Evolutionary conservation across 2,329 filamentous ascomycete species (phyloP).

Genomic region (Paracoccidioides lutzii): DNA sequence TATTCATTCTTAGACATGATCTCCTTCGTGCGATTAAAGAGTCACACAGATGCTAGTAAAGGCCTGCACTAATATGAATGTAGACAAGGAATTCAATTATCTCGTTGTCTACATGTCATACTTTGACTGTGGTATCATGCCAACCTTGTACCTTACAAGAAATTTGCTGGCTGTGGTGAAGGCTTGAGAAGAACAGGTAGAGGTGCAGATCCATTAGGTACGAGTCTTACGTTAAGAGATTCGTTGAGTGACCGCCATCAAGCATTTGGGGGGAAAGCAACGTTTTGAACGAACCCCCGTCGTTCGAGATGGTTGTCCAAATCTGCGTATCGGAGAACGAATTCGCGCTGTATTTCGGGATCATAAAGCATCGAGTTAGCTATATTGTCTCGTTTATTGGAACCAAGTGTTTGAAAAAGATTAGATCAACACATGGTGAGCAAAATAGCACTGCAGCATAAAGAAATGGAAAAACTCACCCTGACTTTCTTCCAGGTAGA

Average conservation of each 20-base stretch:
- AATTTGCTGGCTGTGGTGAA: neutral
- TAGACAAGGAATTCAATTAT: neutral
- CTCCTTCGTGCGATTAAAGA: neutral
- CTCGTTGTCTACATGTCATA: neutral
- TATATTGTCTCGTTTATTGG: neutral
- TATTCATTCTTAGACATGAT: neutral
- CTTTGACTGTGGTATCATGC: neutral
- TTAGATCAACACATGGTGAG: neutral
- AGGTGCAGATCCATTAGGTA: neutral
- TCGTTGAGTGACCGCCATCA: slow-evolving; percentile 2
- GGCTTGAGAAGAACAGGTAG: neutral
- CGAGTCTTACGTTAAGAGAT: neutral
- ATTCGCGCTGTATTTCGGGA: slow-evolving; percentile 27
- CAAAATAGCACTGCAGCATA: slow-evolving; percentile 7
- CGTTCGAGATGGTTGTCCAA: slow-evolving; percentile 35
- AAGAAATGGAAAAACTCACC: slow-evolving; percentile 22
- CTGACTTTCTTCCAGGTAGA: slow-evolving; percentile 37
- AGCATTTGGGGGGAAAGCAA: slow-evolving; percentile 20
- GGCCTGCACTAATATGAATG: too few relatives aligned
- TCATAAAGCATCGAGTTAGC: neutral
- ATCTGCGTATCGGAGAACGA: slow-evolving; percentile 38
- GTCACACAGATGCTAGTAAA: neutral
- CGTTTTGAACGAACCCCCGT: slow-evolving; percentile 22
- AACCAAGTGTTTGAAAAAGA: neutral
- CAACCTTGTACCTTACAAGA: neutral